These are phyloP conservation scores for Calocybe gangraenosa DNA, from an alignment of 768 basidiomycete species.

Conservation along the genomic window DNA sequence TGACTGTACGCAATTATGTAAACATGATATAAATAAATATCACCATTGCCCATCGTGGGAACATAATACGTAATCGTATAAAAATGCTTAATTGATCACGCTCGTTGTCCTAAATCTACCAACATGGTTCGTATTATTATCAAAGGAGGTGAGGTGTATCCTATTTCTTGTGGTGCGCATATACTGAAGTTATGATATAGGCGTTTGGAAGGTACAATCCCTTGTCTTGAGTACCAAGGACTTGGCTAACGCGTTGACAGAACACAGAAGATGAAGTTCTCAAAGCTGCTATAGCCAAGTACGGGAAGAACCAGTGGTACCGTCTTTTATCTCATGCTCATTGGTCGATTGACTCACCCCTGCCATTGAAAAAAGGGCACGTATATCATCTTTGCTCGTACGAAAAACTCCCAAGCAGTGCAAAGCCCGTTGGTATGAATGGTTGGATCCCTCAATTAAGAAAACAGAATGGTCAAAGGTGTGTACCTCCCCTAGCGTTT, in stretches of 20 bases:
- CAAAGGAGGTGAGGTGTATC: conserved; percentile 65
- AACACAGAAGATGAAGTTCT: conserved; percentile 98
- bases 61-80: conserved; percentile 10
- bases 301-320: conserved; percentile 94
- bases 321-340: conserved; percentile 2
- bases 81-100: neutral
- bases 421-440: conserved; percentile 99
- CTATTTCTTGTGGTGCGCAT: neutral
- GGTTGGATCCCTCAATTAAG: conserved; percentile 99
- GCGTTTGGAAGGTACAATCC: conserved; percentile 74
- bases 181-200: conserved; percentile 26
- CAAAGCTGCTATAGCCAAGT: conserved; percentile 97
- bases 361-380: conserved; percentile 59
- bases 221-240: neutral
- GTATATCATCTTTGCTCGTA: conserved; percentile 95
- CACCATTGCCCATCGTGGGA: conserved; percentile 13
- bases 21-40: neutral
- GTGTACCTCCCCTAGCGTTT: conserved; percentile 15
- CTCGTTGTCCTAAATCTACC: neutral
- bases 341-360: neutral
- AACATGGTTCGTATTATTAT: conserved; percentile 87
- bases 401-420: conserved; percentile 99
- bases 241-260: conserved; percentile 28
- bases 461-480: conserved; percentile 99
- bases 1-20: too few species aligned